Percentiles rank a stretch among this genome's conserved stretches.
Conservation (phyloP, 345 rosid genomes). For the Lenwebbia sp. region DNA sequence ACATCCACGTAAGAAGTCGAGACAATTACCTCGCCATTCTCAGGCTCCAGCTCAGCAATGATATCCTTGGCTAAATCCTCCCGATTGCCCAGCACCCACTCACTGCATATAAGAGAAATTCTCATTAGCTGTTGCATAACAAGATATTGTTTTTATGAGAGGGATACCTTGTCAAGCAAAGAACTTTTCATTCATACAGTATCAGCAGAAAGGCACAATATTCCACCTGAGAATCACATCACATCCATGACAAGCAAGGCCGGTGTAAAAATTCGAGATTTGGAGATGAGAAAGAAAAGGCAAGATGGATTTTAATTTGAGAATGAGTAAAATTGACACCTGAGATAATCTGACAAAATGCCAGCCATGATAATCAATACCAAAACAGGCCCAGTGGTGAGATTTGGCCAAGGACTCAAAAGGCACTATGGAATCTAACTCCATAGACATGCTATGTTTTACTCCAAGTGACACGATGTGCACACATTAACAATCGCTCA, state of each 20-base stretch:
- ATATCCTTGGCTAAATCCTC: slow-evolving; percentile 95
- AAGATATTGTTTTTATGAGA: not conserved
- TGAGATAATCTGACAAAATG: not conserved
- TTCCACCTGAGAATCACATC: not conserved
- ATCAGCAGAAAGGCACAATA: not conserved
- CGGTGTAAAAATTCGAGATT: not conserved
- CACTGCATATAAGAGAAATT: slow-evolving; percentile 32
- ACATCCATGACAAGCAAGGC: not conserved
- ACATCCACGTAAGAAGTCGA: not conserved
- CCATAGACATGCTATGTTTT: not conserved
- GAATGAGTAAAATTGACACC: not conserved
- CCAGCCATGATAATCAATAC: not conserved
- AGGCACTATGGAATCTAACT: not conserved
- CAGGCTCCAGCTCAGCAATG: slow-evolving; percentile 55
- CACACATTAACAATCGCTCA: not conserved
- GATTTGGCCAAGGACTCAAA: not conserved
- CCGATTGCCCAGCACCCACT: slow-evolving; percentile 93
- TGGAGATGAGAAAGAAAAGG: not conserved
- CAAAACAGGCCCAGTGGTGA: not conserved
- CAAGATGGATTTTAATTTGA: not conserved
- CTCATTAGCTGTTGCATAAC: not conserved
- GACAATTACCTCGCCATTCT: slow-evolving; percentile 65
- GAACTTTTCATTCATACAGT: not conserved
- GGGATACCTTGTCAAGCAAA: not conserved
- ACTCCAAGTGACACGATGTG: not conserved